Evolutionary conservation across 768 basidiomycete species (phyloP).

Genomic region (Leccinum uliginosum): DNA sequence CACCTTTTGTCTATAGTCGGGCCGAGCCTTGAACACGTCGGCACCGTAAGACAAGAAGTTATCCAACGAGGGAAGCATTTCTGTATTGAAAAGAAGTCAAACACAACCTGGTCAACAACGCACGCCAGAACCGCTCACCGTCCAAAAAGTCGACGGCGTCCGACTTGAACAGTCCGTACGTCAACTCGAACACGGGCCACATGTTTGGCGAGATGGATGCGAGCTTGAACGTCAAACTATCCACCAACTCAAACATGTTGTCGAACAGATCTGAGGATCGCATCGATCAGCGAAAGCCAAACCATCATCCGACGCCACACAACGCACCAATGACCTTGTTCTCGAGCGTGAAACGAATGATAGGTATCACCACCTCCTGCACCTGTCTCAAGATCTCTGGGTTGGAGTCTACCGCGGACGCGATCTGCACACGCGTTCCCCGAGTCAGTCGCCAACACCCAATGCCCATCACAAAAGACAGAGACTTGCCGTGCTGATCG

Average conservation of each 20-base stretch:
- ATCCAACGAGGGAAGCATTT: constrained; percentile 85
- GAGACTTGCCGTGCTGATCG: constrained; percentile 65
- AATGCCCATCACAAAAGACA: not conserved
- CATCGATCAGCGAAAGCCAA: not conserved
- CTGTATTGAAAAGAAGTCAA: constrained; percentile 31
- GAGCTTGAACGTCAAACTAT: constrained; percentile 79
- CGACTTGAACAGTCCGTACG: constrained; percentile 76
- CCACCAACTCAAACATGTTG: constrained; percentile 82
- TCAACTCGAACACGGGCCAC: constrained; percentile 86
- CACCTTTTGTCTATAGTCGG: constrained; percentile 75
- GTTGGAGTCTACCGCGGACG: constrained; percentile 67
- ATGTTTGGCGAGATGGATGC: constrained; percentile 71
- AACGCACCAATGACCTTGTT: constrained; percentile 68
- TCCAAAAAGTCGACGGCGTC: constrained; percentile 86
- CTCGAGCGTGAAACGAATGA: constrained; percentile 73
- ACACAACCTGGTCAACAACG: not conserved
- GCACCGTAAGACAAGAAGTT: constrained; percentile 85
- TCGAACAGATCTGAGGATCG: constrained; percentile 67
- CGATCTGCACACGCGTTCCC: constrained; percentile 46
- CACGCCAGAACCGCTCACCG: constrained; percentile 39
- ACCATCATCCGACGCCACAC: not conserved
- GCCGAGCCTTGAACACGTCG: constrained; percentile 65
- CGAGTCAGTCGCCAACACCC: not conserved
- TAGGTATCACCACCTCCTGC: constrained; percentile 77
- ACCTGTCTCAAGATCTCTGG: constrained; percentile 74